A percentile compares a stretch with the other conserved stretches of the same genome.
Evolutionary conservation across 257 asterid species (phyloP).

Genomic region (Paraleonurus japonicus): DNA sequence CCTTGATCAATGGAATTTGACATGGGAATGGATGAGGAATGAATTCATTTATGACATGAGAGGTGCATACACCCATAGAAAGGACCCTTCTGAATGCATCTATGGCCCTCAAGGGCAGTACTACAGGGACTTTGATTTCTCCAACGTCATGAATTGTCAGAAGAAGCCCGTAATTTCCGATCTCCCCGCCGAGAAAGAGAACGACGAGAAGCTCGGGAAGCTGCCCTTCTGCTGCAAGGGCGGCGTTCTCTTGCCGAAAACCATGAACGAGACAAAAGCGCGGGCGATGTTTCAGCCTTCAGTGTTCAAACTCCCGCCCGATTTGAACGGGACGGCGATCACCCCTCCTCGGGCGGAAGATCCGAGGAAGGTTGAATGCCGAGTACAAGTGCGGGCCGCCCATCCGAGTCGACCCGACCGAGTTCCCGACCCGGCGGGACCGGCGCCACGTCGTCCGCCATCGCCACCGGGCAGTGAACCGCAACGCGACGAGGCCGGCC

Average conservation of each 20-base stretch:
- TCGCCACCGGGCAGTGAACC: slow-evolving; percentile 82
- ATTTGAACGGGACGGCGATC: slow-evolving; percentile 64
- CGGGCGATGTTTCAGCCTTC: slow-evolving; percentile 68
- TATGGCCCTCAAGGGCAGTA: slow-evolving; percentile 87
- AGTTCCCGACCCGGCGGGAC: slow-evolving; percentile 70
- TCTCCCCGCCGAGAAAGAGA: slow-evolving; percentile 54
- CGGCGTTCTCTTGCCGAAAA: slow-evolving; percentile 60
- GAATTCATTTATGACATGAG: slow-evolving; percentile 83
- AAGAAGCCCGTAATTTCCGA: slow-evolving; percentile 71
- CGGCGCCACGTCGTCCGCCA: slow-evolving; percentile 43
- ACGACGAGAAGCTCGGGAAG: slow-evolving; percentile 75
- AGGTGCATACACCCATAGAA: slow-evolving; percentile 75
- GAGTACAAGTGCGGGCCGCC: slow-evolving; percentile 79
- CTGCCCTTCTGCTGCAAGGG: slow-evolving; percentile 77
- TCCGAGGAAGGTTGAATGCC: slow-evolving; percentile 66
- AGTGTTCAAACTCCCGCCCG: slow-evolving; percentile 85
- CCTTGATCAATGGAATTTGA: slow-evolving; percentile 87
- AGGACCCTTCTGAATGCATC: slow-evolving; percentile 72
- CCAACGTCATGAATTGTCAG: slow-evolving; percentile 62
- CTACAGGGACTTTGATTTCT: slow-evolving; percentile 73
- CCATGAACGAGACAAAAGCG: slow-evolving; percentile 73
- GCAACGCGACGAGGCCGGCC: slow-evolving; percentile 78
- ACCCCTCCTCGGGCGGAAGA: slow-evolving; percentile 85
- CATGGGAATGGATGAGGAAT: slow-evolving; percentile 96
- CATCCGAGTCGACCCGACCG: slow-evolving; percentile 55